Percentiles rank a stretch among this genome's conserved stretches.
phyloP scores from a whole-genome alignment of 139 green algal genomes.

The Haematococcus lacustris region DNA sequence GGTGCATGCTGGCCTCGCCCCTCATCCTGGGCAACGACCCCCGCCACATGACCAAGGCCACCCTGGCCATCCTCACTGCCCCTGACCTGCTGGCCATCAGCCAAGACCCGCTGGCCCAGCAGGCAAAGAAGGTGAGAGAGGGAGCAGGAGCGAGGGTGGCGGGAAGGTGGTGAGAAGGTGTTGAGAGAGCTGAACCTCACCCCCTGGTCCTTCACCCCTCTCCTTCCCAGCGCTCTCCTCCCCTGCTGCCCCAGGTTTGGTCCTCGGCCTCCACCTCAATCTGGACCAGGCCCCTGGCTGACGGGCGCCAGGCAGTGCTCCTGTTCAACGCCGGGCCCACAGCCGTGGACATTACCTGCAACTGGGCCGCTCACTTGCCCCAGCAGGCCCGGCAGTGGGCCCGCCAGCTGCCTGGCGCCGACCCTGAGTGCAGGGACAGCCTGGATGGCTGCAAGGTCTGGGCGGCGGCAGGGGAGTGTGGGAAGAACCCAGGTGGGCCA shows the following conservation, averaged over 20 bases:
- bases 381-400: slow-evolving; percentile 7
- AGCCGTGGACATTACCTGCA: slow-evolving; percentile 17
- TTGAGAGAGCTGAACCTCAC: not conserved
- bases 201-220: not conserved
- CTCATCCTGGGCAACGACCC: slow-evolving; percentile 50
- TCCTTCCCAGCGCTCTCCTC: not conserved
- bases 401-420: slow-evolving; percentile 12
- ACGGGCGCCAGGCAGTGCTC: slow-evolving; percentile 24
- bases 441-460: slow-evolving; percentile 13
- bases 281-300: slow-evolving; percentile 38
- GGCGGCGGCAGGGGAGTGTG: slow-evolving; percentile 28
- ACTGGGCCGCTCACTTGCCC: slow-evolving; percentile 19
- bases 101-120: slow-evolving; percentile 31
- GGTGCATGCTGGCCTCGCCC: slow-evolving; percentile 44
- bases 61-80: slow-evolving; percentile 23
- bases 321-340: slow-evolving; percentile 28
- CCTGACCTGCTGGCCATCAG: slow-evolving; percentile 25
- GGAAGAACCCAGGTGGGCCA: slow-evolving; percentile 25
- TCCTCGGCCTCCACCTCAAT: slow-evolving; percentile 1
- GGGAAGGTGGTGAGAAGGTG: not conserved
- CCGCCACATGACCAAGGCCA: slow-evolving; percentile 29
- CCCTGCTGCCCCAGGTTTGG: slow-evolving; percentile 4
- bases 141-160: not conserved
- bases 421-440: slow-evolving; percentile 13
- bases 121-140: slow-evolving; percentile 24